Percentiles rank a stretch among this genome's conserved stretches.
Conservation (phyloP, 2,329 filamentous ascomycete genomes). For the Bretziella fagacearum region DNA sequence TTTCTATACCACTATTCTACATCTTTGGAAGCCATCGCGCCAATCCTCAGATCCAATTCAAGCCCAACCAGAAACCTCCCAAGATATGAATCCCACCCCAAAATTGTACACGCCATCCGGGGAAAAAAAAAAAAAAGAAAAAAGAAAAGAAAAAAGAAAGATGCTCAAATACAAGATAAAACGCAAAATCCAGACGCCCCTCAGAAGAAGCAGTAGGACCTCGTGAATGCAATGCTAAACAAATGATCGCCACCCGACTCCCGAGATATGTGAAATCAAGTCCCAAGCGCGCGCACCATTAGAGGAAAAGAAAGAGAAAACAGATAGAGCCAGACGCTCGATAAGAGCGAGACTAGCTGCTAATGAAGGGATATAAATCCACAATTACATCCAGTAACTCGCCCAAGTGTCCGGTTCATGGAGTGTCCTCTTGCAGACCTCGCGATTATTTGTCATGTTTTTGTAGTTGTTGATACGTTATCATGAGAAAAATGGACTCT, state of each 20-base stretch:
- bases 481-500: too few relatives aligned
- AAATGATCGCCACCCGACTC: constrained; percentile 15
- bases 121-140: constrained; percentile 5
- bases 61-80: neutral
- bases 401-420: too few relatives aligned
- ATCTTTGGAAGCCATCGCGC: too few relatives aligned
- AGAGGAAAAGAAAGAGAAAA: constrained; percentile 5
- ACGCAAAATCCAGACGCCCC: constrained; percentile 14
- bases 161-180: constrained; percentile 4
- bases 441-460: too few relatives aligned
- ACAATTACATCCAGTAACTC: too few relatives aligned
- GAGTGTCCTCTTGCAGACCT: too few relatives aligned
- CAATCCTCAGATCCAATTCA: too few relatives aligned
- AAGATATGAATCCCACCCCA: constrained; percentile 1
- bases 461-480: too few relatives aligned
- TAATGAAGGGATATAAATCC: too few relatives aligned
- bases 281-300: constrained; percentile 7
- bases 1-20: too few relatives aligned
- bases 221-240: constrained; percentile 14
- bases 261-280: constrained; percentile 13
- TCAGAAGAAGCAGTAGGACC: constrained; percentile 12
- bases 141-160: constrained; percentile 9
- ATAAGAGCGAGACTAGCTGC: constrained; percentile 5
- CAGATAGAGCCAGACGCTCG: neutral
- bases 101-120: constrained; percentile 4